Percentiles rank a stretch among this genome's conserved stretches.
Conservation (phyloP, 2,329 filamentous ascomycete species). For the Tolypocladium amazonense region DNA sequence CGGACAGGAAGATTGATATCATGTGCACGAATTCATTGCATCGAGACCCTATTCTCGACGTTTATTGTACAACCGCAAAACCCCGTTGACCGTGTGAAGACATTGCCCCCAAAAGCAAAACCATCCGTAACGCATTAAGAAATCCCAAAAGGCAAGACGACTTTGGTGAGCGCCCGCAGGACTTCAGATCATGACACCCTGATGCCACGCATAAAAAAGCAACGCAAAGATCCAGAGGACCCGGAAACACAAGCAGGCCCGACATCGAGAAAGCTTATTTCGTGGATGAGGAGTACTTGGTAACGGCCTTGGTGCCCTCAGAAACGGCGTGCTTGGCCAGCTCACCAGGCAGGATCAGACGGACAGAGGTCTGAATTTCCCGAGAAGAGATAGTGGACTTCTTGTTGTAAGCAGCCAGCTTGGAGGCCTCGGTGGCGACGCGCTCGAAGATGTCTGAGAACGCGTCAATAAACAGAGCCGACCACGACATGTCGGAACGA, state of each 20-base stretch:
- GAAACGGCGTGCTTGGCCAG: slow-evolving; percentile 99
- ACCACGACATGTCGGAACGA: neutral
- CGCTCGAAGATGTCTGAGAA: slow-evolving; percentile 91
- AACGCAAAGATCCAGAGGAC: slow-evolving; percentile 40
- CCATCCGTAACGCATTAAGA: slow-evolving; percentile 70
- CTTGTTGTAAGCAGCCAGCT: slow-evolving; percentile 99
- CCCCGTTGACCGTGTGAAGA: slow-evolving; percentile 59
- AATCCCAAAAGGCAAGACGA: slow-evolving; percentile 32
- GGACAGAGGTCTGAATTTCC: slow-evolving; percentile 98
- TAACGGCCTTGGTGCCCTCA: slow-evolving; percentile 99
- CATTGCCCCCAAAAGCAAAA: slow-evolving; percentile 56
- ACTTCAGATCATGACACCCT: slow-evolving; percentile 47
- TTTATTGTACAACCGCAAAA: slow-evolving; percentile 66
- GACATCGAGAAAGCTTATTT: slow-evolving; percentile 60
- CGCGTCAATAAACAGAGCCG: neutral
- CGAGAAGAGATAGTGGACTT: slow-evolving; percentile 99
- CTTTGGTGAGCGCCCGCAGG: slow-evolving; percentile 24
- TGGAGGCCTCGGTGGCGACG: slow-evolving; percentile 95
- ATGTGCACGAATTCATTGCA: slow-evolving; percentile 53
- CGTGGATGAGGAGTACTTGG: slow-evolving; percentile 99
- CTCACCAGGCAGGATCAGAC: slow-evolving; percentile 95
- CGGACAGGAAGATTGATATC: slow-evolving; percentile 17
- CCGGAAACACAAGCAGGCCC: slow-evolving; percentile 45
- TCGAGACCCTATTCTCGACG: slow-evolving; percentile 52
- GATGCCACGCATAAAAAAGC: slow-evolving; percentile 41